Base-by-base conservation (phyloP, 768 basidiomycete species). In the Boletus rubropictus region DNA sequence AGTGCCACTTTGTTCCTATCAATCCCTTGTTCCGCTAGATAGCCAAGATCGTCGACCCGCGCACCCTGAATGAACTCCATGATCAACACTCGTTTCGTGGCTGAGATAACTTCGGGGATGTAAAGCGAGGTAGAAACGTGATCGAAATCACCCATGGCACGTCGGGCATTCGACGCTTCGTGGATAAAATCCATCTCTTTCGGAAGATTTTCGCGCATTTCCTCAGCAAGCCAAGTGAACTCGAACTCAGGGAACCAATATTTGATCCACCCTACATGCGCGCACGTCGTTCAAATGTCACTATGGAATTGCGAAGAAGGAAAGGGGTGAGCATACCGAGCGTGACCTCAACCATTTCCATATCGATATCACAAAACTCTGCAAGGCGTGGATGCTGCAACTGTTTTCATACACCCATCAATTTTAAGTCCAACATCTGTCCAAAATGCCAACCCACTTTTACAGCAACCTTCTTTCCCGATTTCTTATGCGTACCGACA, bases 61-160 rank as follows among this genome's bases (percentile, higher is more conserved):
- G 83, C 87, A 15, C 95, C 94, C 57, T 86, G 73, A 39, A 92
- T 92, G 59, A 80, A 98, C 61, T 99, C 95, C 95, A 97, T 97
- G 42, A 94, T 77, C 48, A 99, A 72, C 5, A 94, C 85, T 36
- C 95, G 74, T 63, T 86, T 89, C 22, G 82, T 81, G 4, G 91
- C 86, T 47, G 76, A 77, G 29, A 96, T 72, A 2, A 97, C 84
- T 55, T 81, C 68, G 1, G 86, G 96, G 34, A 99, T 84, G 68
- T 97, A 95, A 39, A 98, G 69, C 2, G 94, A 90, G 15, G 88
- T 84, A 28, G 74, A 72, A 44, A 88, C 61, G 49, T 79, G 62
- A 27, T 73, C 66, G 58, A 99, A 99, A 51, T 96, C 87, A 5
- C 73, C 61, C 17, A 58, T 65, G 9, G 86, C 81, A 24, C 82